phyloP scores from a whole-genome alignment of 768 basidiomycete species.

The Tubosaeta sp. region DNA sequence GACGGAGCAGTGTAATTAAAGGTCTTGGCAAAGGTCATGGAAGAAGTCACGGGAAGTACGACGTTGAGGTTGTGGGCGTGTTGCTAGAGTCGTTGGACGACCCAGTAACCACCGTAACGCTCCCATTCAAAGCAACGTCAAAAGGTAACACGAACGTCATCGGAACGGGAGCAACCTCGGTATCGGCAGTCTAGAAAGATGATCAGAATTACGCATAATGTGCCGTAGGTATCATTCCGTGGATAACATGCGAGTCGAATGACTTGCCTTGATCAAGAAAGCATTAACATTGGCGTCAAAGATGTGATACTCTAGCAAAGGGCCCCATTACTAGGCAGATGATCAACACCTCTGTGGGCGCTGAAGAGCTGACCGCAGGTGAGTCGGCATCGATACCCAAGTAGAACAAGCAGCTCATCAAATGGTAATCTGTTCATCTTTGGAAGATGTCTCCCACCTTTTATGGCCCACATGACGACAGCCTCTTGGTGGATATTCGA shows the following conservation, averaged over 20 bases:
- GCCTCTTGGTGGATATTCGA: too few species aligned
- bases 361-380: constrained; percentile 48
- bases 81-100: constrained; percentile 50
- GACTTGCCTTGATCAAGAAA: constrained; percentile 53
- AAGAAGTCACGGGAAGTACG: constrained; percentile 43
- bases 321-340: constrained; percentile 53
- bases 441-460: too few species aligned
- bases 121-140: constrained; percentile 41
- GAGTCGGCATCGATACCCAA: too few species aligned
- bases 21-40: constrained; percentile 43
- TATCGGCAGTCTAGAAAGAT: constrained; percentile 47
- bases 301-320: constrained; percentile 60
- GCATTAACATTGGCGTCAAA: constrained; percentile 17
- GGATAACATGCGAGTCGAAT: neutral
- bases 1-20: constrained; percentile 52
- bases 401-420: too few species aligned
- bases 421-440: too few species aligned
- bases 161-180: constrained; percentile 33
- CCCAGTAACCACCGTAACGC: constrained; percentile 45
- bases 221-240: too few species aligned
- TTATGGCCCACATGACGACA: too few species aligned
- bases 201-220: neutral
- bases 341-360: constrained; percentile 53
- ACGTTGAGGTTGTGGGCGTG: constrained; percentile 45
- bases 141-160: constrained; percentile 54